Evolutionary conservation across 2,329 filamentous ascomycete genomes (phyloP), one percentile per base, ranked within the genome.

Genomic region (Curvularia sp.): DNA sequence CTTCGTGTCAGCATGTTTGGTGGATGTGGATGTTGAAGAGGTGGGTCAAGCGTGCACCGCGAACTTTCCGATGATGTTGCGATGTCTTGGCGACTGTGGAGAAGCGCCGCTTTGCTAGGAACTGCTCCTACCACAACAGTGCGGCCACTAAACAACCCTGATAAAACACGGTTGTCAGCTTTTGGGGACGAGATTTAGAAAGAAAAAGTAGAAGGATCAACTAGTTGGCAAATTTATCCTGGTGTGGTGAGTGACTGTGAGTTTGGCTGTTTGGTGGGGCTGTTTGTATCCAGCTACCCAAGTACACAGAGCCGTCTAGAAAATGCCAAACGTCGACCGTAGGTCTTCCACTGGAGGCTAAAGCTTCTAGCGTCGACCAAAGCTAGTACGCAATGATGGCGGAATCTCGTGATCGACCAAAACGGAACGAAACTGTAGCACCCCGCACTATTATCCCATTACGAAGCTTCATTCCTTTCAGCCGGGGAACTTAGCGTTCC

Each of bases 1-100:
- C 68, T 73, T 52, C 72, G 62, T 49, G 65, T 58, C 51, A 76
- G 71, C 74, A 77, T 76, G 31, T 47, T 68, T 56, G 51, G 12
- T 30, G 42, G 42, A 53, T 48, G 41, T 31, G 44, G 28, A 48
- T 28, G 47, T 39, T 41, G 12, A 20, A 38, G 41, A 47, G n/a
- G 51, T 26, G 51, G 50, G 55, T 58, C 51, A 46, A 54, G 42
- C 30, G 48, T 51, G 49, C 44, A 31, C 43, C 55, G 55, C 46
- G 12, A 55, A 58, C 55, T 49, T 58, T 55, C 55, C 44, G 31
- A 24, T 47, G 54, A 57, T 33, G 46, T 48, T 44, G 31, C 46
- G 26, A 54, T 33, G 33, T 41, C 55, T 58, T 58, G 55, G 55
- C 55, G 31, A 28, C 26, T 50, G 48, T 41, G 42, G 49, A 53